Conservation (phyloP, 345 rosid species). For the Garcia nutans region DNA sequence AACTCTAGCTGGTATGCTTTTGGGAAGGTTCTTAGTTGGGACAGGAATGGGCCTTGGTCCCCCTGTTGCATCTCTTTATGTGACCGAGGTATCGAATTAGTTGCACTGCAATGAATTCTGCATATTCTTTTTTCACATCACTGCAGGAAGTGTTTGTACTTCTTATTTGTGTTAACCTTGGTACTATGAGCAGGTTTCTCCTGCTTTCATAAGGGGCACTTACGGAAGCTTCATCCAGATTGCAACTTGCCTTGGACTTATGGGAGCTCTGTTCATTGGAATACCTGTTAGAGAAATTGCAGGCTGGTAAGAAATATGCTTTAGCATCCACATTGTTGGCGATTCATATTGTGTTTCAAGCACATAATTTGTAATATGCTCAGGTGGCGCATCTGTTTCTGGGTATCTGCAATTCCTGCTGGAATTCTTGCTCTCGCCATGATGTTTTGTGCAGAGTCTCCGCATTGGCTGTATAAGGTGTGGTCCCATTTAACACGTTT, state of each 20-base stretch:
- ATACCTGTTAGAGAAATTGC: slow-evolving; percentile 72
- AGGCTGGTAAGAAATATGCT: slow-evolving; percentile 61
- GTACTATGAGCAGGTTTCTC: slow-evolving; percentile 63
- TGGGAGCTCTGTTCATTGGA: slow-evolving; percentile 83
- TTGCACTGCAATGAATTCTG: background rate
- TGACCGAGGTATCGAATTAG: slow-evolving; percentile 67
- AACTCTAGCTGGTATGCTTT: slow-evolving; percentile 71
- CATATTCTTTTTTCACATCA: slow-evolving; percentile 5
- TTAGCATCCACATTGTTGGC: background rate
- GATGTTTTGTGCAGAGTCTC: slow-evolving; percentile 82
- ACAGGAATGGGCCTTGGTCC: slow-evolving; percentile 96
- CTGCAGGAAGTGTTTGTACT: slow-evolving; percentile 2
- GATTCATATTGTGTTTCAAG: slow-evolving; percentile 15
- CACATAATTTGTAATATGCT: slow-evolving; percentile 2
- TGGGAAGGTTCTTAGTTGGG: slow-evolving; percentile 91
- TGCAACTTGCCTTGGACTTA: slow-evolving; percentile 89
- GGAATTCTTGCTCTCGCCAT: slow-evolving; percentile 71
- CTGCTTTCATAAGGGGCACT: slow-evolving; percentile 92
- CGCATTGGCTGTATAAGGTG: slow-evolving; percentile 94
- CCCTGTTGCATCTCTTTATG: slow-evolving; percentile 86
- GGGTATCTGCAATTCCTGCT: slow-evolving; percentile 85
- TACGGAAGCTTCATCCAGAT: slow-evolving; percentile 94
- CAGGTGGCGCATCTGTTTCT: slow-evolving; percentile 98
- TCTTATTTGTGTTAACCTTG: slow-evolving; percentile 16
- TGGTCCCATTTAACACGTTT: slow-evolving; percentile 11